These are phyloP conservation scores for Zygosaccharomyces pseudobailii DNA, from an alignment of 1,139 yeast species.

Conservation along the genomic window DNA sequence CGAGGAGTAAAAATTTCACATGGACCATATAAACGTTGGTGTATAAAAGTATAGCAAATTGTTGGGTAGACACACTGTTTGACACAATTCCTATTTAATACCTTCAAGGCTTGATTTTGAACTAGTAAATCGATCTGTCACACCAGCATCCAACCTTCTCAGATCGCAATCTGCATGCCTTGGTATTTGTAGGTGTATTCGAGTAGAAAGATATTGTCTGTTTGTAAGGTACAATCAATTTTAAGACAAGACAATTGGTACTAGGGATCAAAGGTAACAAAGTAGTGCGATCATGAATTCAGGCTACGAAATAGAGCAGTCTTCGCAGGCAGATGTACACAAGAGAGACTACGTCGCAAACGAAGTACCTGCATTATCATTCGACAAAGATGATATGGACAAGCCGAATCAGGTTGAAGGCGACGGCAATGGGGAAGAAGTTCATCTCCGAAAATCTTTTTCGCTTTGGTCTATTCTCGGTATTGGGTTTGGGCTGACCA, in stretches of 20 bases:
- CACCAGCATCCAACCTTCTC: no score
- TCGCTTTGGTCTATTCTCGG: conserved; percentile 51
- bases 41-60: not conserved
- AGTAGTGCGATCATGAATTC: not conserved
- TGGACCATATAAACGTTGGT: not conserved
- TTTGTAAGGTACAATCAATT: not conserved
- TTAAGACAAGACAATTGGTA: not conserved
- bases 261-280: not conserved
- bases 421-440: conserved; percentile 19
- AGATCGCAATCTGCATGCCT: not conserved
- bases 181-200: conserved; percentile 3
- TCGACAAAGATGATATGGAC: conserved; percentile 4
- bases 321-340: conserved; percentile 7
- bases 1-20: not conserved
- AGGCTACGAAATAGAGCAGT: not conserved
- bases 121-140: no score
- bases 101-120: not conserved
- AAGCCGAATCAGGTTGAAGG: not conserved
- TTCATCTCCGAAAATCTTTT: conserved; percentile 36
- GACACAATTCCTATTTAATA: not conserved
- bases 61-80: not conserved
- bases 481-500: conserved; percentile 65
- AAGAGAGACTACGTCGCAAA: conserved; percentile 7
- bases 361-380: not conserved
- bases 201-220: not conserved